Conservation (phyloP, 208 protist species). For the Crithidia bombi region DNA sequence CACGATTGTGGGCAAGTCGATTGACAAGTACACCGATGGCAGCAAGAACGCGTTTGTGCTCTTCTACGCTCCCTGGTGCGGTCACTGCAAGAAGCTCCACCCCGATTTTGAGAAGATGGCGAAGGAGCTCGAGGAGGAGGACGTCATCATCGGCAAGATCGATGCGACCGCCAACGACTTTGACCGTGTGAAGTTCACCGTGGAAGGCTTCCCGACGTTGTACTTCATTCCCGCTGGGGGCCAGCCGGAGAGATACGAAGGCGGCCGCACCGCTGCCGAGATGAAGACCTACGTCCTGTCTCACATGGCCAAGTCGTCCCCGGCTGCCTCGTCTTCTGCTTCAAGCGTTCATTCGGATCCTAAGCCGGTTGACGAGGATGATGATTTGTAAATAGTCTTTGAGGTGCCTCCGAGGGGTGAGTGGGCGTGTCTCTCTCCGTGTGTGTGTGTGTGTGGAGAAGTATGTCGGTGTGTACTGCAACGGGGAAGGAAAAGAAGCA, state of each 20-base stretch:
- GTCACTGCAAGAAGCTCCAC: slow-evolving; percentile 94
- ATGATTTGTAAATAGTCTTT: slow-evolving; percentile 49
- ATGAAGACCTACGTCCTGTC: slow-evolving; percentile 67
- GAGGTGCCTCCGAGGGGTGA: too few species aligned
- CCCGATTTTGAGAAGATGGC: slow-evolving; percentile 85
- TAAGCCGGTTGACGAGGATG: slow-evolving; percentile 20
- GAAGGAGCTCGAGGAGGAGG: slow-evolving; percentile 42
- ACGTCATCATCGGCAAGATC: slow-evolving; percentile 88
- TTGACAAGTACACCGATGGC: slow-evolving; percentile 53
- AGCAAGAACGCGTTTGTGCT: slow-evolving; percentile 92
- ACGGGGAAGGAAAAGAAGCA: too few species aligned
- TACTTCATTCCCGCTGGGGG: slow-evolving; percentile 77
- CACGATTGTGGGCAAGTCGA: slow-evolving; percentile 73
- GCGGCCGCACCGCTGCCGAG: slow-evolving; percentile 57
- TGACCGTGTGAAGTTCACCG: slow-evolving; percentile 42
- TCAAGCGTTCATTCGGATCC: background rate
- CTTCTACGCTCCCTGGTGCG: slow-evolving; percentile 97
- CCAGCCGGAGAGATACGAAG: slow-evolving; percentile 69
- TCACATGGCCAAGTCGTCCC: slow-evolving; percentile 23
- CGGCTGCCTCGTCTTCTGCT: background rate
- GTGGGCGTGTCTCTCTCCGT: background rate
- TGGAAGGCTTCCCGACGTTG: slow-evolving; percentile 88
- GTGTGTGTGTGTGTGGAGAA: too few species aligned
- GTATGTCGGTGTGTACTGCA: too few species aligned
- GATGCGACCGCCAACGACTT: slow-evolving; percentile 77